phyloP scores from a whole-genome alignment of 768 basidiomycete species.

The Dendrothele bispora region DNA sequence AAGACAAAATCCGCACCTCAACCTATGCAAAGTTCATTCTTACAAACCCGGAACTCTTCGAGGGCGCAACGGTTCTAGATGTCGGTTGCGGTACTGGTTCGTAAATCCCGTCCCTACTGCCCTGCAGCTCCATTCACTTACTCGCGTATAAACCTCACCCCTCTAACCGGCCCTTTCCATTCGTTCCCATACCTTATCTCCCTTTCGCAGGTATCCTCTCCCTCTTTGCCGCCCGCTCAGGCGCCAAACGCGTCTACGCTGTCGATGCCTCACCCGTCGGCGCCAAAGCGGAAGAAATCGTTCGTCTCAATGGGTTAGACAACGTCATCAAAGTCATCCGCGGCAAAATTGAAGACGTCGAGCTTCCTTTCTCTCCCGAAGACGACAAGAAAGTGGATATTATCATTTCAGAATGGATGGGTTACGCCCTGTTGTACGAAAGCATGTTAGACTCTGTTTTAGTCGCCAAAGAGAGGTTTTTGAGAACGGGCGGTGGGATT shows the following conservation, averaged over 20 bases:
- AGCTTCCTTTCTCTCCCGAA: slow-evolving; percentile 72
- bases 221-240: slow-evolving; percentile 85
- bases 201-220: slow-evolving; percentile 92
- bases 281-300: slow-evolving; percentile 72
- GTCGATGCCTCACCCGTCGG: slow-evolving; percentile 89
- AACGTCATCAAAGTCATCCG: slow-evolving; percentile 82
- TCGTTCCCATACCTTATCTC: too few species aligned
- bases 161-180: too few species aligned
- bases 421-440: slow-evolving; percentile 88
- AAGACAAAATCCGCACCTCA: slow-evolving; percentile 91
- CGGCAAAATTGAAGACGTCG: slow-evolving; percentile 89
- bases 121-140: too few species aligned
- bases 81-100: slow-evolving; percentile 97
- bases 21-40: slow-evolving; percentile 92
- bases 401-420: slow-evolving; percentile 99
- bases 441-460: slow-evolving; percentile 98
- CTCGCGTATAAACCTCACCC: too few species aligned
- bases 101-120: too few species aligned
- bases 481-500: slow-evolving; percentile 73
- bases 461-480: slow-evolving; percentile 82
- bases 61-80: slow-evolving; percentile 85
- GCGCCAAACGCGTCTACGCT: slow-evolving; percentile 88
- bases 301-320: slow-evolving; percentile 72
- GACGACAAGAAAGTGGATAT: slow-evolving; percentile 81
- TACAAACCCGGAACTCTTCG: slow-evolving; percentile 77